Conservation (phyloP, 768 basidiomycete genomes). For the Polyporus arcularius region DNA sequence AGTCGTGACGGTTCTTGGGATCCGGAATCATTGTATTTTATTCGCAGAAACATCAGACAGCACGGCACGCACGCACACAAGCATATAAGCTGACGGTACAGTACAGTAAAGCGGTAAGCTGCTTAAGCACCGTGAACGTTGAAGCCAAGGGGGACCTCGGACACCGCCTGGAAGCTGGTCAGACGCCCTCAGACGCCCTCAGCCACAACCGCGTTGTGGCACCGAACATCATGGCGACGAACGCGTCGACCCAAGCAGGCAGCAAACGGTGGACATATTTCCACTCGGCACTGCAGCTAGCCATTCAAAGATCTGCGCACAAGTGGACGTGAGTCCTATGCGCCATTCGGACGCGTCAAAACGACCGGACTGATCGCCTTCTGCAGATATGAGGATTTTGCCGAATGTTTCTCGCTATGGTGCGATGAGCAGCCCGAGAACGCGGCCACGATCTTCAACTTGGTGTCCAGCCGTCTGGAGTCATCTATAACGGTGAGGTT, state of each 20-base stretch:
- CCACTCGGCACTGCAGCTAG: slow-evolving; percentile 53
- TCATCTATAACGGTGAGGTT: slow-evolving; percentile 48
- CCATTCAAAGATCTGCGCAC: slow-evolving; percentile 51
- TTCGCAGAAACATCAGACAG: too few species aligned
- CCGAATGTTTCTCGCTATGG: slow-evolving; percentile 40
- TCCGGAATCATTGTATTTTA: too few species aligned
- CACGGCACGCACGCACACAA: too few species aligned
- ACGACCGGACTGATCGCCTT: not conserved
- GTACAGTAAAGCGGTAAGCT: too few species aligned
- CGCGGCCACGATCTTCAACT: slow-evolving; percentile 43
- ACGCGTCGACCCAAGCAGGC: slow-evolving; percentile 22
- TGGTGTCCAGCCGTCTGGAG: slow-evolving; percentile 73
- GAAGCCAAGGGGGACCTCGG: too few species aligned
- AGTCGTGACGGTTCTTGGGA: too few species aligned
- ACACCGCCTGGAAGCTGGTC: too few species aligned
- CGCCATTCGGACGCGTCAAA: not conserved
- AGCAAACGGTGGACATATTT: slow-evolving; percentile 55
- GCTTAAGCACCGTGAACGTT: too few species aligned
- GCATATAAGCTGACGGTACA: too few species aligned
- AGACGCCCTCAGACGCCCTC: too few species aligned
- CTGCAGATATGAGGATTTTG: slow-evolving; percentile 48
- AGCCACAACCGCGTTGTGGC: not conserved
- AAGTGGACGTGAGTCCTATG: slow-evolving; percentile 50
- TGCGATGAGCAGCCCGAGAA: slow-evolving; percentile 39
- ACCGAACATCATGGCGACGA: slow-evolving; percentile 29